These are phyloP conservation scores for Fraxinus sp. DNA, from an alignment of 305 asterid genomes.

Conservation along the genomic window DNA sequence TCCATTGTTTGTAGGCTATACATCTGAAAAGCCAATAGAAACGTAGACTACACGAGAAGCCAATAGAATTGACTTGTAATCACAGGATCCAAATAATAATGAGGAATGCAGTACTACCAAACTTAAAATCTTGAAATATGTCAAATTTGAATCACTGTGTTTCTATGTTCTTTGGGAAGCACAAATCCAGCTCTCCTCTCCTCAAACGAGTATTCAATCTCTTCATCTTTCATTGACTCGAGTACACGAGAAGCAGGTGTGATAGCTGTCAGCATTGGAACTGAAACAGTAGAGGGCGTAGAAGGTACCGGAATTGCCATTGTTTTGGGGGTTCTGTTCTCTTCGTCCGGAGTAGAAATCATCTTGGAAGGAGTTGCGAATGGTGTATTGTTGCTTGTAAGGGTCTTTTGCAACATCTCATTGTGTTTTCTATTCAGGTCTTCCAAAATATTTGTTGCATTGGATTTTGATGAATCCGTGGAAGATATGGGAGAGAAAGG, in stretches of 20 bases:
- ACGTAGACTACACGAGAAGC: no score
- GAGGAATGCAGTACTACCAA: conserved; percentile 17
- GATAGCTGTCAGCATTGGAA: conserved; percentile 66
- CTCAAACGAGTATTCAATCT: conserved; percentile 80
- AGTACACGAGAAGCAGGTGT: conserved; percentile 42
- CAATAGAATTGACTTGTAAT: conserved; percentile 37
- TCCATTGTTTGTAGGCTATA: conserved; percentile 40
- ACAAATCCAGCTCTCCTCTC: conserved; percentile 78
- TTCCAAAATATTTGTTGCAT: conserved; percentile 52
- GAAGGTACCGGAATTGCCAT: conserved; percentile 47
- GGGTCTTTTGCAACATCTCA: conserved; percentile 55
- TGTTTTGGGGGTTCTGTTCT: conserved; percentile 67
- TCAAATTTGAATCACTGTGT: conserved; percentile 33
- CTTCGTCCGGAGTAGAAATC: conserved; percentile 41
- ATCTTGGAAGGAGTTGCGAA: conserved; percentile 68
- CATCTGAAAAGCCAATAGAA: background rate
- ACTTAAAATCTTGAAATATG: background rate
- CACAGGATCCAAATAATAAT: conserved; percentile 20
- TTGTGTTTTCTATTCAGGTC: conserved; percentile 61
- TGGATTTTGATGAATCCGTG: conserved; percentile 64
- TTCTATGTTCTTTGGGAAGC: conserved; percentile 42
- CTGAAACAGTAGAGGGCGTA: conserved; percentile 59
- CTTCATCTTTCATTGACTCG: conserved; percentile 44
- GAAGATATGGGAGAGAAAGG: conserved; percentile 96
- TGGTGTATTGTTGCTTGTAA: conserved; percentile 47